A percentile compares a stretch with the other conserved stretches of the same genome.
Evolutionary conservation across 495 filamentous ascomycete genomes (phyloP).

Genomic region (Tuber microsphaerosporum): DNA sequence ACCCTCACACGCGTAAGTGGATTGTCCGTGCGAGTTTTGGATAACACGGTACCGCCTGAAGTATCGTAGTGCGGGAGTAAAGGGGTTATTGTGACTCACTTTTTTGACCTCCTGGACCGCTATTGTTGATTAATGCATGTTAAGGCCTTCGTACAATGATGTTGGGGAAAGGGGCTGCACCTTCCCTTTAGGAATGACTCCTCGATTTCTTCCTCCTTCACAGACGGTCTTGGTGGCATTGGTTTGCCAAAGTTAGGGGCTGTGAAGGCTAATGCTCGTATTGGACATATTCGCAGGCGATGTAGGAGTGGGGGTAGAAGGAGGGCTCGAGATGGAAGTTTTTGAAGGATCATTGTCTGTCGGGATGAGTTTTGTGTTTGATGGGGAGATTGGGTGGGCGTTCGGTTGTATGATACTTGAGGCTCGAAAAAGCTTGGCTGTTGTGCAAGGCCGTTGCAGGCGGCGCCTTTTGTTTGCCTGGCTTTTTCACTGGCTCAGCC

Average conservation of each 20-base stretch:
- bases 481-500: neutral
- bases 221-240: conserved; percentile 65
- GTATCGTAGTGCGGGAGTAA: neutral
- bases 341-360: neutral
- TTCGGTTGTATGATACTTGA: neutral
- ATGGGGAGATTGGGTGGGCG: neutral
- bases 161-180: conserved; percentile 7
- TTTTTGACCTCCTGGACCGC: conserved; percentile 91
- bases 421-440: conserved; percentile 4
- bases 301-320: neutral
- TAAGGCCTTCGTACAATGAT: neutral
- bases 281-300: neutral
- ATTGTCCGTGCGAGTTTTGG: neutral
- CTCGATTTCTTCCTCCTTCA: conserved; percentile 69
- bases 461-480: neutral
- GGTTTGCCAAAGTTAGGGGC: conserved; percentile 44
- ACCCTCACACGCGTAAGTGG: neutral
- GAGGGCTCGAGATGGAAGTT: neutral
- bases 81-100: conserved; percentile 50
- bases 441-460: neutral
- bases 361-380: neutral
- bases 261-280: neutral
- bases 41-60: neutral
- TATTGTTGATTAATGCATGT: conserved; percentile 34
- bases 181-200: conserved; percentile 79